Evolutionary conservation across 2,329 filamentous ascomycete genomes (phyloP).

Genomic region (Nothophoma quercina): DNA sequence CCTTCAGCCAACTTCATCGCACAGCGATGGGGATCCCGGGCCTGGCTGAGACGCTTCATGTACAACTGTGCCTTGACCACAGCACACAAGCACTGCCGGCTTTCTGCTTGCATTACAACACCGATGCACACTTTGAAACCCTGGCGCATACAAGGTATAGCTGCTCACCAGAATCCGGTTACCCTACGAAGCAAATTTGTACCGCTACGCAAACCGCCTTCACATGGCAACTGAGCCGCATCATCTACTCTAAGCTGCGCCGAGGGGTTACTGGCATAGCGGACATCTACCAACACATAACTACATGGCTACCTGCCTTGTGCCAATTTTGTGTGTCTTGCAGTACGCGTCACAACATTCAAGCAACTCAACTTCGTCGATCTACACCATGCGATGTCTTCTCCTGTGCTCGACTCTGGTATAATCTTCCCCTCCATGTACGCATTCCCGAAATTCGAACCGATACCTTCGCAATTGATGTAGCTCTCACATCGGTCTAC

Average conservation of each 20-base stretch:
- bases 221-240: conserved; percentile 36
- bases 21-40: conserved; percentile 33
- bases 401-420: conserved; percentile 35
- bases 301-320: background rate
- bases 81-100: conserved; percentile 13
- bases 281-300: conserved; percentile 25
- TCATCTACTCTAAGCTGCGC: conserved; percentile 26
- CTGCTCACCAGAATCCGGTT: conserved; percentile 16
- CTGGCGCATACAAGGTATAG: conserved; percentile 30
- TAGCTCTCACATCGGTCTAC: conserved; percentile 38
- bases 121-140: conserved; percentile 22
- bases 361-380: conserved; percentile 27
- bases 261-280: conserved; percentile 14
- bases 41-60: conserved; percentile 30
- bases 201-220: conserved; percentile 23
- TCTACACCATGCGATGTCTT: conserved; percentile 30
- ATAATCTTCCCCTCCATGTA: conserved; percentile 34
- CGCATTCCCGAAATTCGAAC: conserved; percentile 41
- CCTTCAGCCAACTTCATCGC: conserved; percentile 35
- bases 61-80: conserved; percentile 33
- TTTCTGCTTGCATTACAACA: conserved; percentile 43
- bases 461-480: conserved; percentile 41
- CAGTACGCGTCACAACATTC: conserved; percentile 24
- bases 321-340: conserved; percentile 36
- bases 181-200: conserved; percentile 32